Evolutionary conservation across 2,329 filamentous ascomycete genomes (phyloP), one percentile per base, ranked within the genome.

Genomic region (Colletotrichum somersetense): DNA sequence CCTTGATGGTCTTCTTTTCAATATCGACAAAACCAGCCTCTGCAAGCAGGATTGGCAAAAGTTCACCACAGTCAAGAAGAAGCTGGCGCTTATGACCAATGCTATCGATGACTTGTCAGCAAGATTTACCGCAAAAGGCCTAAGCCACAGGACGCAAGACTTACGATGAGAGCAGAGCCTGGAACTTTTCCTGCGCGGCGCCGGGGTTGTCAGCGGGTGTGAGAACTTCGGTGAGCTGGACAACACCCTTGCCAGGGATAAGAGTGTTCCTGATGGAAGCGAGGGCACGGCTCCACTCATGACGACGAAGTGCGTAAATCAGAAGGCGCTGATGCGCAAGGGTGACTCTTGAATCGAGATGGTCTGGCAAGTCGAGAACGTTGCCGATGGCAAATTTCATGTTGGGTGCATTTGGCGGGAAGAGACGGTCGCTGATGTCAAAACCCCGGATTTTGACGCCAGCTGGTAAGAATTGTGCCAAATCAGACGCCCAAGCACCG

Each of bases 191-290:
- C n/a, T 57, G 55, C 5, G 55, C 55, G 11, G 55, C 55, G 14
- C 55, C 55, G 11, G 55, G 55, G 35, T 57, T 57, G 12, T 16
- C 11, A 12, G 55, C 55, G 14, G 55, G 55, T 2, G 55, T 57
- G 33, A 57, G 35, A 20, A 57, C 55, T n/a, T 57, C 55, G 18
- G 55, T 57, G 33, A 57, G 55, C 55, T 57, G 55, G 30, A 57
- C 55, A 40, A 57, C 20, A 6, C 55, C 55, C 55, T 57, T n/a
- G 11, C 55, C 55, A 5, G 55, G 55, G 55, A 57, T 57, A 8
- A 57, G 55, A 18, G 55, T 57, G 11, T 57, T 23, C 10, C 14
- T 57, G 2, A 57, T 57, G 11, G 55, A 57, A 20, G 20, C 20
- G 7, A 57, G 20, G 1, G 55, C 55, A 57, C 11, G 33, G 55